Conservation (phyloP, 768 basidiomycete genomes). For the Baorangia bicolor region DNA sequence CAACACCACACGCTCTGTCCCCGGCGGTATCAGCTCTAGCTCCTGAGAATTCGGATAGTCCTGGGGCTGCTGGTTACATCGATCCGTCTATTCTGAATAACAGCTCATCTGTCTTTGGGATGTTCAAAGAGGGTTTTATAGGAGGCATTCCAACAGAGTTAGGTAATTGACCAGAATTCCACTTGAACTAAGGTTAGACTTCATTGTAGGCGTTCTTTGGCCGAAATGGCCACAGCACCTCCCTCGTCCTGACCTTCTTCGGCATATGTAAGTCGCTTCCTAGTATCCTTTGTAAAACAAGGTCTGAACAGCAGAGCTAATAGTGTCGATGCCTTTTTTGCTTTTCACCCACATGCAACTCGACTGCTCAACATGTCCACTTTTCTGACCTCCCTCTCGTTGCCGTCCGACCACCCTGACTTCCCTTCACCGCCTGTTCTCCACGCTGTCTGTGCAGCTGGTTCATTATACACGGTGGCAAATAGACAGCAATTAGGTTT, state of each 20-base stretch:
- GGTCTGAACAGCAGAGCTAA: neutral
- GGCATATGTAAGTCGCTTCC: constrained; percentile 55
- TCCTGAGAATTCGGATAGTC: neutral
- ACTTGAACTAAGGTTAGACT: neutral
- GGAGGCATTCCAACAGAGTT: neutral
- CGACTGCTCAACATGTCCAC: constrained; percentile 66
- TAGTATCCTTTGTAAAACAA: neutral
- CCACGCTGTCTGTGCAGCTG: constrained; percentile 85
- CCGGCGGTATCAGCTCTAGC: neutral
- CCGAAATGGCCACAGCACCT: constrained; percentile 58
- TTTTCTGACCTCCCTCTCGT: constrained; percentile 61
- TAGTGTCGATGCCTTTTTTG: constrained; percentile 79
- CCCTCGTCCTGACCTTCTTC: constrained; percentile 59
- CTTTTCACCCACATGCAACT: constrained; percentile 69
- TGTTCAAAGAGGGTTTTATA: neutral
- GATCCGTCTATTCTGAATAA: neutral
- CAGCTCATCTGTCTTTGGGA: neutral
- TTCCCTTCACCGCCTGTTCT: constrained; percentile 73
- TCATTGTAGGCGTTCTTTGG: constrained; percentile 23
- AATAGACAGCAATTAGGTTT: constrained; percentile 20
- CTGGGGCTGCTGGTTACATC: neutral
- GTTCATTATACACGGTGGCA: constrained; percentile 72
- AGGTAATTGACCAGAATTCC: neutral
- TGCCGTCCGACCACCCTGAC: constrained; percentile 66
- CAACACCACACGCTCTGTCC: neutral